Conservation (phyloP, 495 filamentous ascomycete species). For the Margaritispora aquatica region DNA sequence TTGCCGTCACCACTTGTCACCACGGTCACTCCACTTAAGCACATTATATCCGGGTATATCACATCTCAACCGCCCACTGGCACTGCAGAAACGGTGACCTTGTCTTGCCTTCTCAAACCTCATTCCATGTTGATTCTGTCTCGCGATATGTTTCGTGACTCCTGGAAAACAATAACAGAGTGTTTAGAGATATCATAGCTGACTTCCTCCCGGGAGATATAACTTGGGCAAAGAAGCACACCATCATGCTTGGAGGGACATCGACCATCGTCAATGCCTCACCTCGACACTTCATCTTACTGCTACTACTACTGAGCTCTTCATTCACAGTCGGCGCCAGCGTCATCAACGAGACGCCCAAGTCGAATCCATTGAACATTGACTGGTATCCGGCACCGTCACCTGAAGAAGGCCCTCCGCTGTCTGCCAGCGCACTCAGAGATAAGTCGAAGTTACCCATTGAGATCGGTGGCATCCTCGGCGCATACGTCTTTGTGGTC, state of each 20-base stretch:
- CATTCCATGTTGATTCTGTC: constrained; percentile 17
- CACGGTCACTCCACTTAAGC: too few species aligned
- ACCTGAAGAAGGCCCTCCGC: constrained; percentile 50
- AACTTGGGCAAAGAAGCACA: background rate
- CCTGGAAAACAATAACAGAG: constrained; percentile 2
- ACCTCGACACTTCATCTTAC: too few species aligned
- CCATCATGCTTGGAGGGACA: constrained; percentile 15
- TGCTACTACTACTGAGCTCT: background rate
- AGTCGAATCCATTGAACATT: constrained; percentile 35
- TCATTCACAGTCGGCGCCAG: constrained; percentile 14
- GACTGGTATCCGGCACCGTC: constrained; percentile 50
- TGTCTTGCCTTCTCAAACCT: too few species aligned
- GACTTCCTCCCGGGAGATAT: background rate
- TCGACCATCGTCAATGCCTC: constrained; percentile 9
- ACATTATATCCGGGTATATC: constrained; percentile 20
- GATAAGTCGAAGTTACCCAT: constrained; percentile 59
- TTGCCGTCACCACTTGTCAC: too few species aligned
- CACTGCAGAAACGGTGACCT: background rate
- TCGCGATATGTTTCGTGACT: constrained; percentile 21
- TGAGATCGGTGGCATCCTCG: constrained; percentile 73
- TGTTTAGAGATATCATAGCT: background rate
- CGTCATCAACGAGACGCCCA: constrained; percentile 14
- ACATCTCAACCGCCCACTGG: constrained; percentile 16
- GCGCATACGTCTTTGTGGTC: constrained; percentile 69
- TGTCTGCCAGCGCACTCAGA: constrained; percentile 46